Evolutionary conservation across 164 flowering plant species (phyloP), one percentile per base, ranked within the genome.

Genomic region (Kalanchoe fedtschenkoi): DNA sequence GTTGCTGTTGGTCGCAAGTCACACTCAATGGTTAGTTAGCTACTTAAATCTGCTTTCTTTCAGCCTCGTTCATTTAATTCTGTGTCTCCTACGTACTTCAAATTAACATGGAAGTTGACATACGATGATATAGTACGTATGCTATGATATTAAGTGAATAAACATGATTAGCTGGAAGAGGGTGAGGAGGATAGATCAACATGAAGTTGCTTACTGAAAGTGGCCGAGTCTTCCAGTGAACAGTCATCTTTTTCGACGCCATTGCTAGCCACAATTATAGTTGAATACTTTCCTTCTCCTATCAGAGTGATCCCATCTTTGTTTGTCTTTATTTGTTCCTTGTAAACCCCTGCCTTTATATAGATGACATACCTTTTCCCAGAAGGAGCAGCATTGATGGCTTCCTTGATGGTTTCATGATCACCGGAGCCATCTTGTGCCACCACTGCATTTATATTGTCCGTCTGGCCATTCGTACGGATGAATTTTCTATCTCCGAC

Each of bases 351-450:
- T 0, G 76, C 51, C 68, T 78, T 81, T 33, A 81, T 76, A 26
- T 76, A 69, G 24, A 81, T 81, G 65, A 81, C 82, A 58, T 74
- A 78, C 60, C 80, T 46, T 1, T 66, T 71, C 11, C 82, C 82
- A 0, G 74, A 56, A 32, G 80, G 80, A 3, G 80, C 80, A 0
- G 65, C 33, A 7, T 51, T 26, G 22, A 81, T 73, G 14, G 85
- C 82, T 33, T 73, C 77, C 11, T 72, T 56, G 15, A 81, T 46
- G 0, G 79, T 74, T 44, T 6, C n/a, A 57, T 68, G 76, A 53
- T 76, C 33, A 0, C 84, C 84, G 2, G 80, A 34, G 16, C 84
- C 84, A 63, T 80, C 84, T 64, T 76, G 61, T 1, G 84, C 81
- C 8, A 80, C 84, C 0, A 80, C 68, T 10, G 67, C 85, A 42